Conservation (phyloP, 441 rosid species). For the Biscutella laevigata region DNA sequence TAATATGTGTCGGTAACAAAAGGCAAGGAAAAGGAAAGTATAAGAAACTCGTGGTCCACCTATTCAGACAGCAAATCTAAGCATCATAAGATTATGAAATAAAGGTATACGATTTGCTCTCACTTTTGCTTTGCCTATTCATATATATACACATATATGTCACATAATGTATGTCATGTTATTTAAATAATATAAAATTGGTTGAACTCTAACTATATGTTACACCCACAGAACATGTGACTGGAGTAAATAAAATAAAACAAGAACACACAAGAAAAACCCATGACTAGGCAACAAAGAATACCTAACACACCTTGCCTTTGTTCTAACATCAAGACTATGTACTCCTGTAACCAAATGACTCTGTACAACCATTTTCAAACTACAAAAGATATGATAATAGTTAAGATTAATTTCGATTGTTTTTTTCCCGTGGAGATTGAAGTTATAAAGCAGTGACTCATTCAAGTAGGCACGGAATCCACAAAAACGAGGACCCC, state of each 20-base stretch:
- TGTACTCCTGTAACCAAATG: conserved; percentile 17
- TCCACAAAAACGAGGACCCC: conserved; percentile 23
- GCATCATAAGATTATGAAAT: conserved; percentile 12
- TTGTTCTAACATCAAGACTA: conserved; percentile 1
- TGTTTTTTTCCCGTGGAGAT: conserved; percentile 27
- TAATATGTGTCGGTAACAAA: conserved; percentile 28
- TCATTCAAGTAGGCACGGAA: conserved; percentile 24
- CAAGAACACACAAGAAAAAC: conserved; percentile 3
- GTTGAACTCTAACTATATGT: conserved; percentile 1
- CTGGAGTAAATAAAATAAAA: neutral
- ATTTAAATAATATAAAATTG: neutral
- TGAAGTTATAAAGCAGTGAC: no score
- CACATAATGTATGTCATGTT: no score
- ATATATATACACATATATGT: no score
- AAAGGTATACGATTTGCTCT: conserved; percentile 19
- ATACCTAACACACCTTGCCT: neutral
- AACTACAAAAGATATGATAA: conserved; percentile 11
- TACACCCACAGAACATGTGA: conserved; percentile 21
- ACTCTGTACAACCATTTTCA: conserved; percentile 11
- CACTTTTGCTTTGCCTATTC: conserved; percentile 24
- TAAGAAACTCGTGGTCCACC: conserved; percentile 24
- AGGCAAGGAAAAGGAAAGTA: conserved; percentile 20
- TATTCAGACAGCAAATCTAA: conserved; percentile 22
- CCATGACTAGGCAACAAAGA: conserved; percentile 12
- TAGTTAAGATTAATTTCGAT: neutral